Base-by-base conservation (phyloP, 108 stramenopile genomes). In the Aurantiochytrium sp. region DNA sequence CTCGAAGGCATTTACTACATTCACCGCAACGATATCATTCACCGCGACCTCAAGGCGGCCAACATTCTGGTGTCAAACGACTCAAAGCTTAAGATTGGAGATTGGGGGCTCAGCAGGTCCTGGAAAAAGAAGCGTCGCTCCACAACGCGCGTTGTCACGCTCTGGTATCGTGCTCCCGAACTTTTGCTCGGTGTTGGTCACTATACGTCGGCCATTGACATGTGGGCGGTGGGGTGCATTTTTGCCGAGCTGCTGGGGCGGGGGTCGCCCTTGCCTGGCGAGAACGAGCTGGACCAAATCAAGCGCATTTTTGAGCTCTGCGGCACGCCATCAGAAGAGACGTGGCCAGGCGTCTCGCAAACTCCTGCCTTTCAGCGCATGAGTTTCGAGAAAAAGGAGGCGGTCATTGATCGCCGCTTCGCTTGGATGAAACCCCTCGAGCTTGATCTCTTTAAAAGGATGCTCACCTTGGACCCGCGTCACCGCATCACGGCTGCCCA, bases 271-370 rank as follows among this genome's bases (percentile, higher is more conserved):
- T 88, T 93, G 72, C 51, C 91, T 19, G 93, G 93, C 5, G 44
- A 91, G 72, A 89, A 87, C 58, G 99, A 99, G 91, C 97, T 97
- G 92, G 99, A 99, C 92, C 97, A 99, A 91, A 91, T 98, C 28
- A 97, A 93, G 90, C 96, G 97, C 88, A 98, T 99, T 83, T 99
- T 99, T 90, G 94, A 97, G 23, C 95, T 96, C 89, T 92, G 98
- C 14, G 99, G 98, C 64, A 99, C 99, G 12, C 99, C 99, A 8
- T 94, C 91, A 10, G 98, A 98, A 87, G 90, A 90, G 44, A 93
- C 96, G 47, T 99, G 99, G 99, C 97, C 96, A 4, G 97, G 97
- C 16, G 94, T 97, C 0, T 94, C 94, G 25, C 76, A 83, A 35
- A 83, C 76, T 1, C 49, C 76, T 6, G 76, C 49, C 45, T 83